Evolutionary conservation across 164 flowering plant genomes (phyloP).

Genomic region (Piper longum): DNA sequence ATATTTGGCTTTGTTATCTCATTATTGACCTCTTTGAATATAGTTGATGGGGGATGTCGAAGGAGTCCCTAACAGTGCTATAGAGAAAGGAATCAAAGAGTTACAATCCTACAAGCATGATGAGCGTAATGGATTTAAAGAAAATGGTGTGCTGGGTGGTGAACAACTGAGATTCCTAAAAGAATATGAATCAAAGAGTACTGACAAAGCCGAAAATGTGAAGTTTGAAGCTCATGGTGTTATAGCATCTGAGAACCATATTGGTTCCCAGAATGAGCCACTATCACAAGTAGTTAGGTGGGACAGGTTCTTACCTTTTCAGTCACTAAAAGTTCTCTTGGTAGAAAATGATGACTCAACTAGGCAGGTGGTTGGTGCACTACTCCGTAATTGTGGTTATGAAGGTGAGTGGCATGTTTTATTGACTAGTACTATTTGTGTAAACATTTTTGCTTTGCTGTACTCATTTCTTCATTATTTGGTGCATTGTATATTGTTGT

Average conservation of each 20-base stretch:
- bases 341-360: constrained; percentile 64
- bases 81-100: constrained; percentile 21
- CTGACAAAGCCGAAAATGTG: constrained; percentile 14
- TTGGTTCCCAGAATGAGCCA: constrained; percentile 19
- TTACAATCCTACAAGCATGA: constrained; percentile 14
- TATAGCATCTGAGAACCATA: constrained; percentile 7
- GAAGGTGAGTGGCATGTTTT: constrained; percentile 28
- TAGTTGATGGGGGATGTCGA: constrained; percentile 40
- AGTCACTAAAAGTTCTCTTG: constrained; percentile 40
- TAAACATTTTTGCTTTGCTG: too few relatives aligned
- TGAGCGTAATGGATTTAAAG: constrained; percentile 26
- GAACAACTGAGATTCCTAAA: constrained; percentile 32
- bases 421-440: too few relatives aligned
- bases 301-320: constrained; percentile 52
- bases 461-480: too few relatives aligned
- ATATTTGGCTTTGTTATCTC: constrained; percentile 16
- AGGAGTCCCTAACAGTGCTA: constrained; percentile 20
- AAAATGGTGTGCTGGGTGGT: constrained; percentile 26
- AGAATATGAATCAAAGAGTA: constrained; percentile 31
- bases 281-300: constrained; percentile 21
- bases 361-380: constrained; percentile 47
- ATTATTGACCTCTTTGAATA: constrained; percentile 29
- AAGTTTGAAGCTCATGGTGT: constrained; percentile 9
- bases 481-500: too few relatives aligned
- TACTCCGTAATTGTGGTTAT: constrained; percentile 56